phyloP scores from a whole-genome alignment of 2,329 filamentous ascomycete species.

The Sporothrix inflata region DNA sequence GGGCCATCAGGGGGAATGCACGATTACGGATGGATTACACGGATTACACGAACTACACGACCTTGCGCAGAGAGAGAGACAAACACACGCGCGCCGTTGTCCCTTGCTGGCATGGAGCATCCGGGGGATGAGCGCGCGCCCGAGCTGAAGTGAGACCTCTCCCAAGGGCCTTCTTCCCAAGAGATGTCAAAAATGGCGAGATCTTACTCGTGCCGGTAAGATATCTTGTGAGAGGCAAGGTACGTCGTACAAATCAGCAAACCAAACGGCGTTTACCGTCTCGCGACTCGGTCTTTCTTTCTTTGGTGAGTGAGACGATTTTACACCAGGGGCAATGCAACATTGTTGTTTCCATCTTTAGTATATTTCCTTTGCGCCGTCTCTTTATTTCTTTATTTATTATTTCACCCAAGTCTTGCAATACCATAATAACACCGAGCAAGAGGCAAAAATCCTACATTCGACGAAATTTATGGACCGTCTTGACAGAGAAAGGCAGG shows the following conservation, averaged over 20 bases:
- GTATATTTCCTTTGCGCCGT: no score
- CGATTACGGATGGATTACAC: not conserved
- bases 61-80: not conserved
- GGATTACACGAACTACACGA: not conserved
- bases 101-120: constrained; percentile 7
- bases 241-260: no score
- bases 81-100: not conserved
- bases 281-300: not conserved
- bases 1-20: not conserved
- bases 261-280: not conserved
- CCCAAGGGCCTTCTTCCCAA: not conserved
- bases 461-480: not conserved
- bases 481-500: not conserved
- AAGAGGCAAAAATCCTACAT: not conserved
- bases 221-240: no score
- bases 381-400: not conserved
- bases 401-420: not conserved
- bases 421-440: constrained; percentile 7
- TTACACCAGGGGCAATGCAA: not conserved
- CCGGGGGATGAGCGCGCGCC: not conserved
- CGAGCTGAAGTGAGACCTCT: constrained; percentile 16
- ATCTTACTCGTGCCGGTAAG: not conserved
- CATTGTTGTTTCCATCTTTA: no score
- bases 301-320: not conserved
- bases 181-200: not conserved